Evolutionary conservation across 345 rosid genomes (phyloP).

Genomic region (Populus davidiana): DNA sequence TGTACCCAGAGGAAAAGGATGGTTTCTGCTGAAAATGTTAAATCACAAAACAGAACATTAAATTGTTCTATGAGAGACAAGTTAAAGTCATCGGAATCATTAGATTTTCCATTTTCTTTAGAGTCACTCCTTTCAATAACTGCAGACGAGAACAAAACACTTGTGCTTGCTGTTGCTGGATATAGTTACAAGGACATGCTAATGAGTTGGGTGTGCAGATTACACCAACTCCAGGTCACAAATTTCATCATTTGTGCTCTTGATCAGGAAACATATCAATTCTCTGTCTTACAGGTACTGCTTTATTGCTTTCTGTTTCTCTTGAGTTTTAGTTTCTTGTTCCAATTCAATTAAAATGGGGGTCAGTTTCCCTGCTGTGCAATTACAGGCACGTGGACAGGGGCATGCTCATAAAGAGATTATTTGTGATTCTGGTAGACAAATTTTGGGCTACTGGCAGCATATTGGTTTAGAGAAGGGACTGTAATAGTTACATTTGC

Average conservation of each 20-base stretch:
- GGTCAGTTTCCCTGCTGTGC: background rate
- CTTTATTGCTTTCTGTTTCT: background rate
- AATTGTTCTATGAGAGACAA: conserved; percentile 37
- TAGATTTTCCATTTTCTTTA: conserved; percentile 53
- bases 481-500: background rate
- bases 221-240: conserved; percentile 59
- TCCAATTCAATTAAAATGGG: background rate
- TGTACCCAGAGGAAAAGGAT: conserved; percentile 38
- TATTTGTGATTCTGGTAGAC: background rate
- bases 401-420: background rate
- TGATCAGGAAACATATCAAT: conserved; percentile 74
- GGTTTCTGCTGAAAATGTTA: conserved; percentile 41
- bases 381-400: background rate
- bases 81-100: conserved; percentile 24
- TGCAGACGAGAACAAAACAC: conserved; percentile 65
- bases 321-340: background rate
- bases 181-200: conserved; percentile 89
- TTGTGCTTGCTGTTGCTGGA: conserved; percentile 85
- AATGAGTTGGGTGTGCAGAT: conserved; percentile 96
- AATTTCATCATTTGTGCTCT: conserved; percentile 86
- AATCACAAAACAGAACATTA: conserved; percentile 27
- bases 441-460: background rate
- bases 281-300: conserved; percentile 68
- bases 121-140: conserved; percentile 59
- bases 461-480: background rate